Base-by-base conservation (phyloP, 2,329 filamentous ascomycete genomes). In the Colletotrichum somersetense region DNA sequence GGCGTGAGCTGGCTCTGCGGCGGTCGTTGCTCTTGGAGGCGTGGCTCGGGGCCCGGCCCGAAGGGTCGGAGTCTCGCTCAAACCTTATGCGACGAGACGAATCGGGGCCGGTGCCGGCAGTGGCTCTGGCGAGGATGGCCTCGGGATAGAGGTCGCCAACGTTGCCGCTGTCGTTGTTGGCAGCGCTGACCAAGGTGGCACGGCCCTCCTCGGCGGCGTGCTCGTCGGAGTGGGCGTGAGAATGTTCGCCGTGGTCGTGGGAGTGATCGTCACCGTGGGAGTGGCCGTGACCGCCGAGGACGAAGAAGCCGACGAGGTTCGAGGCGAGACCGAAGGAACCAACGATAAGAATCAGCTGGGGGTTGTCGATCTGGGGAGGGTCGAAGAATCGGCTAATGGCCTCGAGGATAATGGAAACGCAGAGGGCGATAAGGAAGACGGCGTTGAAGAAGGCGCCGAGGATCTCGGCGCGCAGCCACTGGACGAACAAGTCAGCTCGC, bases 401-500 rank as follows among this genome's bases (percentile, higher is more conserved):
- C 83, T 99, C 96, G 77, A 99, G 91, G 78, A 98, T 93, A 82
- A 99, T 99, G 62, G 96, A 97, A 68, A 99, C 87, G 84, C 96
- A 99, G 11, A 99, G 89, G 10, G 96, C 96, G 79, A 99, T 96
- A 56, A 99, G 88, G 85, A 99, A 99, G 57, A 98, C 96, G 76
- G 96, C 96, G 78, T 99, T 99, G 83, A 98, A 94, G 77, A 98
- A 91, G 59, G 96, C 96, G 78, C 96, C 96, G 7, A 99, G 88
- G 14, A 97, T 98, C 86, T 99, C 96, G 46, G 96, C 96, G 76
- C 96, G 94, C 86, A 98, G 92, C 93, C 95, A 99, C 93, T 96
- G 77, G 11, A 46, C 30, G 23, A 12, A 23, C 44, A 14, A 42
- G 50, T 61, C 40, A 69, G 73, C 23, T 52, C 30, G 12, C 11